These are phyloP conservation scores for Trametes meyenii DNA, from an alignment of 768 basidiomycete species.

Conservation along the genomic window DNA sequence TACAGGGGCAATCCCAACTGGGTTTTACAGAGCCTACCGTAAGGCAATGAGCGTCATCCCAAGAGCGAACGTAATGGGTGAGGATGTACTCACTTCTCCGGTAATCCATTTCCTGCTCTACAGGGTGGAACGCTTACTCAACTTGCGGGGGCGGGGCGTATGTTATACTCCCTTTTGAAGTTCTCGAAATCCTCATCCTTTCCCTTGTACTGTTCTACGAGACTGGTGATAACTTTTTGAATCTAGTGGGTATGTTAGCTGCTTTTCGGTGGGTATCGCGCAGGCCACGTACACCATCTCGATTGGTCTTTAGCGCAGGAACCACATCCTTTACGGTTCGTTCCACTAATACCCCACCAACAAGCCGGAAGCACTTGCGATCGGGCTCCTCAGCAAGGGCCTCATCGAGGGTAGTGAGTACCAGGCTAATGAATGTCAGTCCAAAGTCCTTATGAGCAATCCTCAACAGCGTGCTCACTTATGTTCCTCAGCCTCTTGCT, in stretches of 20 bases:
- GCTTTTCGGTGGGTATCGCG: neutral
- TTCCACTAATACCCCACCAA: constrained; percentile 95
- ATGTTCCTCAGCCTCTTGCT: constrained; percentile 95
- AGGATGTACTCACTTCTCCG: too few species aligned
- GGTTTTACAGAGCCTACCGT: too few species aligned
- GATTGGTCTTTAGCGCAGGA: constrained; percentile 87
- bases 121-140: neutral
- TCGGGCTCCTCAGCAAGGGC: constrained; percentile 80
- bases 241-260: constrained; percentile 55
- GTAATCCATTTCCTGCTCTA: too few species aligned
- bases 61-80: too few species aligned
- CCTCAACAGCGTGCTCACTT: constrained; percentile 54
- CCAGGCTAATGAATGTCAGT: constrained; percentile 58
- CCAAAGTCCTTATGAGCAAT: neutral
- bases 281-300: constrained; percentile 68
- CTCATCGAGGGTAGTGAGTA: constrained; percentile 85
- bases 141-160: constrained; percentile 50
- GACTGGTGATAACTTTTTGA: constrained; percentile 71
- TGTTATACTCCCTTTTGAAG: constrained; percentile 78
- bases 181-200: constrained; percentile 84
- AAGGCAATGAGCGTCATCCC: too few species aligned
- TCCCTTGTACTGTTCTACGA: constrained; percentile 85
- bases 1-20: too few species aligned
- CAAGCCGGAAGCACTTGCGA: constrained; percentile 94
- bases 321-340: constrained; percentile 94